phyloP scores from a whole-genome alignment of 2,329 filamentous ascomycete species.

The Cyclaneusma minus region DNA sequence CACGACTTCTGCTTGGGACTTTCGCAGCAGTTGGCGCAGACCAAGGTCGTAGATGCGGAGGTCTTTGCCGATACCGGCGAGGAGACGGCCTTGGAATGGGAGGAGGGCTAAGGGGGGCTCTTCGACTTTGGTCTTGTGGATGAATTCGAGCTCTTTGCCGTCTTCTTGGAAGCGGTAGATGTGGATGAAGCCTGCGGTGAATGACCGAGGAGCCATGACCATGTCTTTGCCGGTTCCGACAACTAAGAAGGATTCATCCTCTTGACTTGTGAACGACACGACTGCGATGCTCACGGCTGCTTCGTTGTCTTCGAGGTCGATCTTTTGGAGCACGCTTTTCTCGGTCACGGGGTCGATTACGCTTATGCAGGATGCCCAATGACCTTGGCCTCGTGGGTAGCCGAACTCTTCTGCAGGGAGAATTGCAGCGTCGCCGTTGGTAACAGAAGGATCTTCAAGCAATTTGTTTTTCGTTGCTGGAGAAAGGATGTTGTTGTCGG shows the following conservation, averaged over 20 bases:
- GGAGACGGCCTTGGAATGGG: constrained; percentile 79
- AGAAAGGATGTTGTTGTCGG: constrained; percentile 82
- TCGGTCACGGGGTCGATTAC: constrained; percentile 70
- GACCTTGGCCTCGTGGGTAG: constrained; percentile 65
- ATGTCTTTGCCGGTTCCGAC: constrained; percentile 92
- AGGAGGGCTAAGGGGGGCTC: constrained; percentile 80
- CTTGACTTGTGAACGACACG: constrained; percentile 76
- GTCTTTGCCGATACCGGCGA: constrained; percentile 72
- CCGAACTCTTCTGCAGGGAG: constrained; percentile 76
- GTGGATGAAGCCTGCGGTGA: constrained; percentile 70
- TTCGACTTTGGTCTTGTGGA: constrained; percentile 90
- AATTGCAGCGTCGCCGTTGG: constrained; percentile 56
- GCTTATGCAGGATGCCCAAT: constrained; percentile 94
- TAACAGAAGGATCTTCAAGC: constrained; percentile 52
- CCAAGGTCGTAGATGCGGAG: constrained; percentile 86
- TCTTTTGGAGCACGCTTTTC: constrained; percentile 58
- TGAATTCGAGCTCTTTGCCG: constrained; percentile 80
- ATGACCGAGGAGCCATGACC: constrained; percentile 60
- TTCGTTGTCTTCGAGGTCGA: constrained; percentile 81
- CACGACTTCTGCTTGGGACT: constrained; percentile 67
- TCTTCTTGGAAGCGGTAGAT: constrained; percentile 82
- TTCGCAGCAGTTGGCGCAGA: constrained; percentile 81
- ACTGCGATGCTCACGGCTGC: constrained; percentile 75
- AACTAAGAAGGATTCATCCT: constrained; percentile 79
- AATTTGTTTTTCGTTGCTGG: constrained; percentile 63